These are phyloP conservation scores for Cryptococcus sp. DNA, from an alignment of 1,284 basidiomycete species.

Conservation along the genomic window DNA sequence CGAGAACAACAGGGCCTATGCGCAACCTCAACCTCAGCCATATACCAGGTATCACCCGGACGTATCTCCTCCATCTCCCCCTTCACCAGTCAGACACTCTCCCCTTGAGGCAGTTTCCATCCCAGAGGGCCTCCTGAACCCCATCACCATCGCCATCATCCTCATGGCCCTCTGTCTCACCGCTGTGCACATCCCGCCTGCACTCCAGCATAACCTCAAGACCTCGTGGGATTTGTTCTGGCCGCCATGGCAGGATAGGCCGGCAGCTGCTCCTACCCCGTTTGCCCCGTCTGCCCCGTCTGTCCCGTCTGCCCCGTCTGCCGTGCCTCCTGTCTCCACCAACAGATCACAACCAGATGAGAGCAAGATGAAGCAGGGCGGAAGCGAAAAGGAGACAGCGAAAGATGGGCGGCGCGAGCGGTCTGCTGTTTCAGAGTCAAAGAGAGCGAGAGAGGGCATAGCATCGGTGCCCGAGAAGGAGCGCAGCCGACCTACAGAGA, in stretches of 20 bases:
- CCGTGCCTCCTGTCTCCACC: no score
- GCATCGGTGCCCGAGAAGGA: no score
- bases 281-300: no score
- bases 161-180: slow-evolving; percentile 18
- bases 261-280: not conserved
- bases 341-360: no score
- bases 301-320: no score
- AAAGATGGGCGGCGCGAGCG: no score
- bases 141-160: slow-evolving; percentile 10
- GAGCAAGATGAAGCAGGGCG: no score
- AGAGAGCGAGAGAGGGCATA: no score
- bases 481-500: no score
- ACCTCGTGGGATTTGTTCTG: slow-evolving; percentile 29
- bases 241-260: slow-evolving; percentile 35
- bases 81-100: not conserved
- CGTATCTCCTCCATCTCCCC: not conserved
- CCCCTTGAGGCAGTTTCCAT: not conserved
- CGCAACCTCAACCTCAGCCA: not conserved
- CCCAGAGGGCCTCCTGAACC: slow-evolving; percentile 7
- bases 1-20: not conserved
- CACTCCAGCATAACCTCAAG: slow-evolving; percentile 13
- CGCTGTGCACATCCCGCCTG: slow-evolving; percentile 12
- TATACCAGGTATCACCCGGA: not conserved
- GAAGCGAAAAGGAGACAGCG: no score
- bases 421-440: no score